phyloP scores from a whole-genome alignment of 1,139 yeast genomes.

The Pneumocystis sp. region DNA sequence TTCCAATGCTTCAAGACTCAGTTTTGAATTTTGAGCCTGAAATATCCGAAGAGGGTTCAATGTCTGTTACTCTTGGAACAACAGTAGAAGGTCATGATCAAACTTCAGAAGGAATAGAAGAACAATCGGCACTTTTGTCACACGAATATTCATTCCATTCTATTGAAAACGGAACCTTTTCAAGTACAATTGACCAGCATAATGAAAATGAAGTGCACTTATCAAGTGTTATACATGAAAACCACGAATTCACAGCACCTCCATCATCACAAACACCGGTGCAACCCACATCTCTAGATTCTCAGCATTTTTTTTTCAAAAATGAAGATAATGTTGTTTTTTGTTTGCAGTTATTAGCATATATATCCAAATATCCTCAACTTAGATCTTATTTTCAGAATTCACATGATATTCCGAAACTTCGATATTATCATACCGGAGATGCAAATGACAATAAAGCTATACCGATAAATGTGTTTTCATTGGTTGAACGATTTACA shows the following conservation, averaged over 20 bases:
- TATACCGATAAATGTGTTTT: slow-evolving; percentile 49
- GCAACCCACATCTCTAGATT: neutral
- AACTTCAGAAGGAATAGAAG: neutral
- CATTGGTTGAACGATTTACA: slow-evolving; percentile 82
- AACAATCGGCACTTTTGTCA: neutral
- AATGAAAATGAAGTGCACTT: neutral
- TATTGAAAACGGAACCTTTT: neutral
- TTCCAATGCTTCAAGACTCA: too few relatives aligned
- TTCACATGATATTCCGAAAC: slow-evolving; percentile 42
- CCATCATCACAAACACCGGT: neutral
- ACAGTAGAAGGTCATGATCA: neutral
- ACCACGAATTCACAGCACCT: neutral
- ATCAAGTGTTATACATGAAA: neutral
- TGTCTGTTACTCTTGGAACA: too few relatives aligned
- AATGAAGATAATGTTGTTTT: slow-evolving; percentile 79
- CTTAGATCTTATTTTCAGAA: slow-evolving; percentile 59
- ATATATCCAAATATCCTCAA: slow-evolving; percentile 78
- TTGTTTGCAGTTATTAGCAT: slow-evolving; percentile 83
- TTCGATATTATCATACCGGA: slow-evolving; percentile 17
- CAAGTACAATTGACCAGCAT: neutral
- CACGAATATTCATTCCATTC: neutral
- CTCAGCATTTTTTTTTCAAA: neutral
- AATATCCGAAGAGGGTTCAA: too few relatives aligned
- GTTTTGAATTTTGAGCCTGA: too few relatives aligned
- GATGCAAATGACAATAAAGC: neutral